Evolutionary conservation across 495 filamentous ascomycete species (phyloP).

Genomic region (Penicillium flavigenum): DNA sequence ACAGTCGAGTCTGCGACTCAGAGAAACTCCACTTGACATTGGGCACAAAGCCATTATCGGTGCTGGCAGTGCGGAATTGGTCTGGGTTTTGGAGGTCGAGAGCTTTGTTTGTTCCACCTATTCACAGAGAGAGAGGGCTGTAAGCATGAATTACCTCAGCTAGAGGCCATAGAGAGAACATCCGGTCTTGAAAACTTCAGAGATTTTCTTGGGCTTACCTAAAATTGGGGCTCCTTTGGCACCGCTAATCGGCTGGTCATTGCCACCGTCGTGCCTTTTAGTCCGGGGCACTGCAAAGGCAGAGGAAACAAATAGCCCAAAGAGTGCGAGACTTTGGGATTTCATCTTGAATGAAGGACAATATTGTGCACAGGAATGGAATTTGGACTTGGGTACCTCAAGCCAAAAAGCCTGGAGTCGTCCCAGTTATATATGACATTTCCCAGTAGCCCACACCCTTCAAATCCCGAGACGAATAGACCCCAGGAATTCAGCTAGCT

Average conservation of each 20-base stretch:
- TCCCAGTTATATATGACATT: not conserved
- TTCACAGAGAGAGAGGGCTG: not conserved
- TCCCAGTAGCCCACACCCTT: not conserved
- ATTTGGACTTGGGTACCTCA: not conserved
- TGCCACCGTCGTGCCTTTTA: slow-evolving; percentile 39
- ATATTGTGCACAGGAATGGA: not conserved
- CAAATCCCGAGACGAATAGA: not conserved
- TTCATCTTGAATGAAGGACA: slow-evolving; percentile 20
- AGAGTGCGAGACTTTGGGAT: slow-evolving; percentile 15
- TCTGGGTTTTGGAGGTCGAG: slow-evolving; percentile 59
- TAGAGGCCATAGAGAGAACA: not conserved
- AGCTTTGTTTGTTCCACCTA: slow-evolving; percentile 38
- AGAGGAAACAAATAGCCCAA: slow-evolving; percentile 22
- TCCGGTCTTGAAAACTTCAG: not conserved
- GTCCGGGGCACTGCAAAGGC: slow-evolving; percentile 25
- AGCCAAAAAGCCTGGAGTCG: not conserved
- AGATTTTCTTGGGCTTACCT: slow-evolving; percentile 35
- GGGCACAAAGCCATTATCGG: slow-evolving; percentile 57
- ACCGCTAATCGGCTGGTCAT: slow-evolving; percentile 54
- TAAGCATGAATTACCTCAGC: not conserved
- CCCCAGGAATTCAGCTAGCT: not conserved
- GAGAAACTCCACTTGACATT: slow-evolving; percentile 68
- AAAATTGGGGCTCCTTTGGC: slow-evolving; percentile 57
- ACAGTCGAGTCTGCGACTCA: slow-evolving; percentile 58
- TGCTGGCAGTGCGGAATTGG: slow-evolving; percentile 55